Evolutionary conservation across 2,329 filamentous ascomycete species (phyloP).

Genomic region (Phaeoacremonium minimum): DNA sequence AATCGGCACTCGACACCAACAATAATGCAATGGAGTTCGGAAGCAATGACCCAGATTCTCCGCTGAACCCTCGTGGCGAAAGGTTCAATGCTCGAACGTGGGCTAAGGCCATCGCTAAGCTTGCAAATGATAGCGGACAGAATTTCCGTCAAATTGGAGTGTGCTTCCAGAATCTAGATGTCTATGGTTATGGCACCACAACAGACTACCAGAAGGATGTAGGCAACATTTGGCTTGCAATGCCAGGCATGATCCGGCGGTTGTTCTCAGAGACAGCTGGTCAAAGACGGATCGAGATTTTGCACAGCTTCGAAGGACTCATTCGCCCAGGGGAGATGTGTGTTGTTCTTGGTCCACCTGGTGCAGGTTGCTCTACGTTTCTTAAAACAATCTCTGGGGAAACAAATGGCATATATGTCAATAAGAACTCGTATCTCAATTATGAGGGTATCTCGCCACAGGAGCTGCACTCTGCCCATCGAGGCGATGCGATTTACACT

Average conservation of each 20-base stretch:
- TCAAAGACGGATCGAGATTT: constrained; percentile 38
- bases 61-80: constrained; percentile 11
- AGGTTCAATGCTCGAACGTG: constrained; percentile 36
- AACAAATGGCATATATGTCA: constrained; percentile 50
- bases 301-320: constrained; percentile 40
- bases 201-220: constrained; percentile 39
- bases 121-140: constrained; percentile 23
- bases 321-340: constrained; percentile 48
- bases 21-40: background rate
- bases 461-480: constrained; percentile 55
- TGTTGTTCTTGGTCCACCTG: constrained; percentile 46
- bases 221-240: constrained; percentile 32
- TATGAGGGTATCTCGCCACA: constrained; percentile 53
- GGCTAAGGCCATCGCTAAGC: constrained; percentile 29
- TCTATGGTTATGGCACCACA: constrained; percentile 33
- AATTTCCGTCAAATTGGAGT: constrained; percentile 14
- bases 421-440: constrained; percentile 51
- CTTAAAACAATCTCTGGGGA: constrained; percentile 61
- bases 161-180: constrained; percentile 36
- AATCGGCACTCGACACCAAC: constrained; percentile 6
- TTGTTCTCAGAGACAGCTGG: constrained; percentile 14
- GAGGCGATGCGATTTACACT: constrained; percentile 63
- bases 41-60: background rate
- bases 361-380: constrained; percentile 55
- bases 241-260: constrained; percentile 18